phyloP scores from a whole-genome alignment of 1,139 yeast genomes.

The Suhomyces bolitotheri region DNA sequence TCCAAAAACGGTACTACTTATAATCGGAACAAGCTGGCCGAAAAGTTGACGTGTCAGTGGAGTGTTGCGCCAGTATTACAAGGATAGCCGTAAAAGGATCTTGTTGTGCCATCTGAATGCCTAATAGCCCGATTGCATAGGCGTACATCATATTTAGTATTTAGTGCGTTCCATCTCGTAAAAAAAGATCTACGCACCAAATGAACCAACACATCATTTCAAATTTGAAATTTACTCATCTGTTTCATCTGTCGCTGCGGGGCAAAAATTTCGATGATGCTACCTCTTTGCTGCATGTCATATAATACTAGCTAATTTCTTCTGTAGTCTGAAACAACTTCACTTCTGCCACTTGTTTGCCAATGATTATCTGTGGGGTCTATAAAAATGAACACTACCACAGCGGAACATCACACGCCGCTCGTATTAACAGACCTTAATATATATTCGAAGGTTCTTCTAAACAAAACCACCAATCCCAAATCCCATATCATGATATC shows the following conservation, averaged over 20 bases:
- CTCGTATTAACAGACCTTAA: constrained; percentile 6
- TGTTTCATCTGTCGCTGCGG: constrained; percentile 2
- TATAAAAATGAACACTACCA: too few relatives aligned
- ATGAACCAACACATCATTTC: constrained; percentile 5
- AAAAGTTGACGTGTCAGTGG: too few relatives aligned
- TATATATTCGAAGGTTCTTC: constrained; percentile 8
- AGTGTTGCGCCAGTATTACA: too few relatives aligned
- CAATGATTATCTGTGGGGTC: too few relatives aligned
- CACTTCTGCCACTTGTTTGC: not conserved
- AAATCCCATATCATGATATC: constrained; percentile 8
- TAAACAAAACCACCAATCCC: not conserved
- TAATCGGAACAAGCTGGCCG: too few relatives aligned
- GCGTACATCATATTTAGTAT: too few relatives aligned
- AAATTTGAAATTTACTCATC: constrained; percentile 6
- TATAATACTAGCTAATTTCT: not conserved
- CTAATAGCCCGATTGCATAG: too few relatives aligned
- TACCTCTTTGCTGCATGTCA: constrained; percentile 1
- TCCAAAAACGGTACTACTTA: too few relatives aligned
- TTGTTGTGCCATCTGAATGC: too few relatives aligned
- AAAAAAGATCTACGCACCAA: constrained; percentile 8
- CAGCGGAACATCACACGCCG: too few relatives aligned
- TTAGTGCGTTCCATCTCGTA: constrained; percentile 4
- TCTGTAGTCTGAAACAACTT: not conserved
- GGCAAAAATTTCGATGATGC: constrained; percentile 3
- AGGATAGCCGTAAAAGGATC: too few relatives aligned